Conservation (phyloP, 1,139 yeast genomes). For the Debaryomycetaceae sp. region DNA sequence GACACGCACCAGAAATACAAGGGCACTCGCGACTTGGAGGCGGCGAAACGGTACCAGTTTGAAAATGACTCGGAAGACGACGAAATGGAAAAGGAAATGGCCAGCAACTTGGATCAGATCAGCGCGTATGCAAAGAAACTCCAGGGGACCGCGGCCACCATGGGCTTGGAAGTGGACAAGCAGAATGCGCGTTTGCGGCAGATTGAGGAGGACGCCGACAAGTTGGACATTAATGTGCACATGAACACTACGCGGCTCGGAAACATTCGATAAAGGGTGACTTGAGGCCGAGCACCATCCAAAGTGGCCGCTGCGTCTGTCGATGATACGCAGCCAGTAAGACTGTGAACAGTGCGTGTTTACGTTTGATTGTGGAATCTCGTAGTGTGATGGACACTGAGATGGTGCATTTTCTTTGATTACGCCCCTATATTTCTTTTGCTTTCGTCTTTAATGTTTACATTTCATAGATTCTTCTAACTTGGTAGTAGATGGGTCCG, state of each 20-base stretch:
- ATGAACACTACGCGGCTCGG: slow-evolving; percentile 36
- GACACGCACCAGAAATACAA: slow-evolving; percentile 38
- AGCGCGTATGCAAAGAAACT: slow-evolving; percentile 33
- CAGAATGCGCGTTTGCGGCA: slow-evolving; percentile 39
- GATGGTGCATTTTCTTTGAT: no score
- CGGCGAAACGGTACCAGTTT: slow-evolving; percentile 40
- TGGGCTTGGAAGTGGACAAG: slow-evolving; percentile 38
- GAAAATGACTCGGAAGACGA: slow-evolving; percentile 50
- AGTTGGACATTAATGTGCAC: slow-evolving; percentile 44
- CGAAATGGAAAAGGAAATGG: slow-evolving; percentile 47
- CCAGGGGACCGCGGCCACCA: slow-evolving; percentile 32
- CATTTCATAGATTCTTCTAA: no score
- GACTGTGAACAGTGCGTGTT: no score
- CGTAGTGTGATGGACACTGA: no score
- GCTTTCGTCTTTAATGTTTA: no score
- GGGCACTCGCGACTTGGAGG: slow-evolving; percentile 36
- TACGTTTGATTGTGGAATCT: no score
- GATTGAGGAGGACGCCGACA: slow-evolving; percentile 47
- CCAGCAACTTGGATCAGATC: slow-evolving; percentile 43
- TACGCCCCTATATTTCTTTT: no score
- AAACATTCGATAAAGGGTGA: slow-evolving; percentile 26
- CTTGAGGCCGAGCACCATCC: no score
- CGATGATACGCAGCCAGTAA: no score
- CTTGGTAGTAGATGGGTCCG: no score
- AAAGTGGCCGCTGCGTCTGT: no score